A percentile compares a stretch with the other conserved stretches of the same genome.
Evolutionary conservation across 495 filamentous ascomycete genomes (phyloP).

Genomic region (Glutinoglossum americanum): DNA sequence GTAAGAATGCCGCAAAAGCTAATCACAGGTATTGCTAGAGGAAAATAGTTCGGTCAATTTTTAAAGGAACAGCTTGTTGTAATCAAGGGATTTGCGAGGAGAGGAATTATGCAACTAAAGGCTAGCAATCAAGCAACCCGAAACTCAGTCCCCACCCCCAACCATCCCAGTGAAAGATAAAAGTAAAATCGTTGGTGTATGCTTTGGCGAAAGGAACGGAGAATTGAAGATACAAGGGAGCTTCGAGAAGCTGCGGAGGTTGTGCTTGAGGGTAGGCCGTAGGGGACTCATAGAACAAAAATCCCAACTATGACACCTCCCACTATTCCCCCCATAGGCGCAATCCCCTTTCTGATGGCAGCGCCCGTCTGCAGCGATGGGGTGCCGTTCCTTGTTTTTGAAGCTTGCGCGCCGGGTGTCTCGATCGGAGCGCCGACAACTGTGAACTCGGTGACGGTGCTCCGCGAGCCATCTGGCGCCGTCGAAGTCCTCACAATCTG

Average conservation of each 20-base stretch:
- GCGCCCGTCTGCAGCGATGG: neutral
- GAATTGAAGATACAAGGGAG: neutral
- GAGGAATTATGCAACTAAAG: neutral
- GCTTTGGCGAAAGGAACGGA: neutral
- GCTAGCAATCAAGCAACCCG: neutral
- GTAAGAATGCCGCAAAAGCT: neutral
- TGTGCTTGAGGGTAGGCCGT: neutral
- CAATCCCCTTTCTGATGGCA: neutral
- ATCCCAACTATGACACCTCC: neutral
- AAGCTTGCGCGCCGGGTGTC: neutral
- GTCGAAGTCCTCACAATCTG: slow-evolving; percentile 2
- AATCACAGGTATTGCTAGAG: neutral
- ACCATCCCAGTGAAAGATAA: neutral
- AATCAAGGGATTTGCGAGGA: neutral
- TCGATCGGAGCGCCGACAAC: slow-evolving; percentile 1
- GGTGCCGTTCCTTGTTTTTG: neutral
- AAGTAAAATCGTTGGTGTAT: neutral
- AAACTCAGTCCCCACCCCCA: neutral
- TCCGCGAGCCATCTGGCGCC: slow-evolving; percentile 1
- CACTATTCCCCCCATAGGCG: neutral
- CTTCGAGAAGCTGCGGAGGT: neutral
- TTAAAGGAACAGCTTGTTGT: neutral
- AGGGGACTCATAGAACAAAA: neutral
- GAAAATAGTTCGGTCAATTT: neutral
- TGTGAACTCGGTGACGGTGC: slow-evolving; percentile 5